Conservation (phyloP, 1,284 basidiomycete species). For the Moesziomyces parantarcticus region DNA sequence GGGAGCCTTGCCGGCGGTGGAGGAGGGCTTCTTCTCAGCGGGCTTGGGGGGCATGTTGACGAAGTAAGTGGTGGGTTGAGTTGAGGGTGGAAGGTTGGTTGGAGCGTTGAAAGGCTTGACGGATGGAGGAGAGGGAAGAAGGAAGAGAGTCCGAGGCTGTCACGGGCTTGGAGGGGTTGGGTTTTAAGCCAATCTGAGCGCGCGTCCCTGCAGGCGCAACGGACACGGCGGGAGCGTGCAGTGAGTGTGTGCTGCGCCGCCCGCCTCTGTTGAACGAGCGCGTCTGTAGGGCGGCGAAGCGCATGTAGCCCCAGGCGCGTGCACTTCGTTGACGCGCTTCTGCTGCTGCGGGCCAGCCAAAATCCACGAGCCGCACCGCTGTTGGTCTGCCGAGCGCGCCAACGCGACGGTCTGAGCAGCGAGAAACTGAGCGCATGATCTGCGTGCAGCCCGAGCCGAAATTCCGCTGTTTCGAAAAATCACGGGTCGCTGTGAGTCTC, state of each 20-base stretch:
- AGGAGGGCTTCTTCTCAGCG: slow-evolving; percentile 72
- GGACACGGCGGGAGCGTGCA: background rate
- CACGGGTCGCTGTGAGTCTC: too few species aligned
- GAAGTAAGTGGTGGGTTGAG: slow-evolving; percentile 13
- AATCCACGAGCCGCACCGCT: too few species aligned
- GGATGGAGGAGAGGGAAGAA: slow-evolving; percentile 27
- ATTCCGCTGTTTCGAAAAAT: too few species aligned
- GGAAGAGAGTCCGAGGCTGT: slow-evolving; percentile 22
- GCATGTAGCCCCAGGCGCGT: too few species aligned
- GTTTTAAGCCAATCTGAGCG: slow-evolving; percentile 38
- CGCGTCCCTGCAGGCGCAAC: too few species aligned
- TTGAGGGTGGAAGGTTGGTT: slow-evolving; percentile 9
- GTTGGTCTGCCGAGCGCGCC: too few species aligned
- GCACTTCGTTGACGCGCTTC: too few species aligned
- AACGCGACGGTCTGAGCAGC: background rate
- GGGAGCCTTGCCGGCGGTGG: slow-evolving; percentile 73
- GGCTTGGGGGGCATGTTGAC: slow-evolving; percentile 65
- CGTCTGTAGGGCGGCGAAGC: too few species aligned
- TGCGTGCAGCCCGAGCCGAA: background rate
- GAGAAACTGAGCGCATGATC: background rate
- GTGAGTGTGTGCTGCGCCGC: background rate
- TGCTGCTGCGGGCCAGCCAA: too few species aligned
- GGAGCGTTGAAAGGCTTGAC: slow-evolving; percentile 31
- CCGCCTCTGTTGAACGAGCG: too few species aligned
- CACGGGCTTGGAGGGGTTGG: slow-evolving; percentile 17